Evolutionary conservation across 129 eudicot genomes (phyloP).

Genomic region (Artemisia tridentata): DNA sequence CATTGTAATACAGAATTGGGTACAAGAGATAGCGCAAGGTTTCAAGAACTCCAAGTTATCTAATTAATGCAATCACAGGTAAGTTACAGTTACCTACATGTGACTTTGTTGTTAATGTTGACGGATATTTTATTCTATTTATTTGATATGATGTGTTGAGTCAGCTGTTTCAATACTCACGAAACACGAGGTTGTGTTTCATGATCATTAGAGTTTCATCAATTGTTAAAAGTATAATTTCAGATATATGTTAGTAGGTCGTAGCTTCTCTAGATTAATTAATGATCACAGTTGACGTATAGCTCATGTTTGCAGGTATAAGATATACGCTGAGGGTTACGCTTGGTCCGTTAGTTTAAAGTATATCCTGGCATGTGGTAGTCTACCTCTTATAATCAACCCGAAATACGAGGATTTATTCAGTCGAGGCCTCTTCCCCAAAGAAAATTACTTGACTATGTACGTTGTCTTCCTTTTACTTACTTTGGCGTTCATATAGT

Average conservation of each 20-base stretch:
- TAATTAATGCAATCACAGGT: constrained; percentile 65
- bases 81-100: constrained; percentile 17
- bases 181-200: too few species aligned
- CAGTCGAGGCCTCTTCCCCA: constrained; percentile 60
- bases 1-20: constrained; percentile 55
- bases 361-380: constrained; percentile 73
- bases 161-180: too few species aligned
- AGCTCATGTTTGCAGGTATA: constrained; percentile 40
- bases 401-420: constrained; percentile 72
- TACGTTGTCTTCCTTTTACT: too few species aligned
- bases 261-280: not conserved
- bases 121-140: too few species aligned
- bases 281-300: not conserved
- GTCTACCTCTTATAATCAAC: constrained; percentile 56
- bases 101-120: too few species aligned
- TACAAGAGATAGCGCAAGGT: constrained; percentile 43
- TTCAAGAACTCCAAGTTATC: constrained; percentile 64
- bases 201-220: too few species aligned
- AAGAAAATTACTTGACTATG: constrained; percentile 54
- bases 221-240: too few species aligned
- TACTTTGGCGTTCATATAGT: too few species aligned
- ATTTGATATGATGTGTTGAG: too few species aligned
- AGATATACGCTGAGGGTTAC: too few species aligned
- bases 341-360: too few species aligned
- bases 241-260: too few species aligned